A percentile compares a stretch with the other conserved stretches of the same genome.
Conservation (phyloP, 2,329 filamentous ascomycete species). For the Calonectria leucothoes region DNA sequence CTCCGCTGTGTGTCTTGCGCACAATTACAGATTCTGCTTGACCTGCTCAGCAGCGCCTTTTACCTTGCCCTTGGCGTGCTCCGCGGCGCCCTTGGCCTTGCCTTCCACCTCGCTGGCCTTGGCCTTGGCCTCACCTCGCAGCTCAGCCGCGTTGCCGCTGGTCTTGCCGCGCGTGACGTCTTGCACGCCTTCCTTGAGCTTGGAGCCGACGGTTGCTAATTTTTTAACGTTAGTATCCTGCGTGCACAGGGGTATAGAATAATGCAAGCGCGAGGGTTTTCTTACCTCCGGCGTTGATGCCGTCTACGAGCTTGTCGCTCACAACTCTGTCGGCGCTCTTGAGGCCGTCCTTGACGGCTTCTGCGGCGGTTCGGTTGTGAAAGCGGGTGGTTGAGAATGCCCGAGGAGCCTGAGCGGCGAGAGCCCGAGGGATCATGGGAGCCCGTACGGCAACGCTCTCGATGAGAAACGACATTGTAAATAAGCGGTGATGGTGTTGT, state of each 20-base stretch:
- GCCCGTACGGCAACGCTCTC: constrained; percentile 57
- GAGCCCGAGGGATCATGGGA: constrained; percentile 51
- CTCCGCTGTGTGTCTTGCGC: neutral
- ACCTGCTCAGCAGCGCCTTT: constrained; percentile 56
- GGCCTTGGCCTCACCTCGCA: constrained; percentile 52
- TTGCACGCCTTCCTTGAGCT: constrained; percentile 59
- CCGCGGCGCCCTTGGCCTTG: constrained; percentile 58
- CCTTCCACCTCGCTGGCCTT: constrained; percentile 53
- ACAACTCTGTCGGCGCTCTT: constrained; percentile 71
- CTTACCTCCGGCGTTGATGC: constrained; percentile 69
- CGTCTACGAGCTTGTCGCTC: constrained; percentile 70
- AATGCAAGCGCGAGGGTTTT: too few species aligned
- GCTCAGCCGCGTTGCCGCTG: constrained; percentile 49
- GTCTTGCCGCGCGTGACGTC: constrained; percentile 47
- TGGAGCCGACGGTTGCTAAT: constrained; percentile 55
- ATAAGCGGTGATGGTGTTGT: constrained; percentile 9
- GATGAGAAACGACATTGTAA: constrained; percentile 66
- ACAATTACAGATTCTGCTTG: constrained; percentile 44
- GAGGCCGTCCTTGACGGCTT: constrained; percentile 68
- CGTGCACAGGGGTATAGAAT: too few species aligned
- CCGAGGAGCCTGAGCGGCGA: constrained; percentile 55
- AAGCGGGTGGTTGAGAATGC: constrained; percentile 62
- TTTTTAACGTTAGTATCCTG: neutral
- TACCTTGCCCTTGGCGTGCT: constrained; percentile 52
- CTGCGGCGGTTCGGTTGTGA: constrained; percentile 61